Evolutionary conservation across 495 filamentous ascomycete genomes (phyloP), one percentile per base, ranked within the genome.

Genomic region (Aspergillus conjunctus): DNA sequence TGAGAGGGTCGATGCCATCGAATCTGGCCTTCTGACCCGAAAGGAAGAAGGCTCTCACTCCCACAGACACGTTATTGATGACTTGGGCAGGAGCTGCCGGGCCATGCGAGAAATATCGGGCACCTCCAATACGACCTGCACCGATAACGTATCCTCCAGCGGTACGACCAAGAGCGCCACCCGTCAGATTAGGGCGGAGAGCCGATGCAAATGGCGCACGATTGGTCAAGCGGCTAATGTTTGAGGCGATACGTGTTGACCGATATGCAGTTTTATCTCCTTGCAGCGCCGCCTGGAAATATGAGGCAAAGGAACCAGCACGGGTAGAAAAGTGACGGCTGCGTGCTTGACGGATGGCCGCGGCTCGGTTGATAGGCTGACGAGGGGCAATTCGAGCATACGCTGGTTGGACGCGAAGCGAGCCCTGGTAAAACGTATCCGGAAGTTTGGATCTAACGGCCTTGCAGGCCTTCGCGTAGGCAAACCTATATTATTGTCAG

Each of bases 21-120:
- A 89, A 96, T 44, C 90, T 87, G 12, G 87, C 88, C 67, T 92
- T 93, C 60, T 93, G 86, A 1, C 94, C 94, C 0, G 86, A 89
- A n/a, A 96, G 75, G 72, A 87, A 87, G 73, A 98, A 97, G 1
- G 91, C 92, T 6, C 94, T 87, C 53, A 97, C 86, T 0, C 92
- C 94, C 59, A 89, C 85, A 18, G 91, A 96, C 2, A 98, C 93
- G 76, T 97, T 97, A 66, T 92, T 86, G n/a, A 98, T 81, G 18
- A 98, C 91, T 70, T 98, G 90, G 5, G 92, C 91, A 20, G 90
- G 92, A 1, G 87, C 86, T 3, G 91, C 84, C 10, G 94, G 89
- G 0, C 86, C 86, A 73, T 97, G 93, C 1, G 90, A 93, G 79
- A 98, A 98, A 74, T 90, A 92, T 50, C 94, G 83, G 15, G 86